Evolutionary conservation across 331 rosid species (phyloP).

Genomic region (Cydonia oblonga): DNA sequence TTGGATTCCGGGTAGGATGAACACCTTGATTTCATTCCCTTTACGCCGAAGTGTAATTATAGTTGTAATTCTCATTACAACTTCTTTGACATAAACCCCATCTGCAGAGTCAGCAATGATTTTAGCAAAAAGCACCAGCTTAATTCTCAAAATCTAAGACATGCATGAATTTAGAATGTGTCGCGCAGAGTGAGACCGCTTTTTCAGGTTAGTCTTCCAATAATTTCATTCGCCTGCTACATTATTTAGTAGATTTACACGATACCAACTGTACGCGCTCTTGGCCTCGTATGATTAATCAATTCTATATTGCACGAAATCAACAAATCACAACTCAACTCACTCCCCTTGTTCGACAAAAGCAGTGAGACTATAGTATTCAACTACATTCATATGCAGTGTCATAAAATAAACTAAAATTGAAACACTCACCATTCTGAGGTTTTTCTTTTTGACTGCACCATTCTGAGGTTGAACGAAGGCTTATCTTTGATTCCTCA

Average conservation of each 20-base stretch:
- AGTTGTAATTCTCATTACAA: no score
- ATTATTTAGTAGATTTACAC: not conserved
- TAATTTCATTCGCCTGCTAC: not conserved
- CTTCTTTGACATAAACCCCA: not conserved
- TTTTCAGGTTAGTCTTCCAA: no score
- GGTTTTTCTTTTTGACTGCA: no score
- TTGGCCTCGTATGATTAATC: not conserved
- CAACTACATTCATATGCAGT: not conserved
- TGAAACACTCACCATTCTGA: slow-evolving; percentile 67
- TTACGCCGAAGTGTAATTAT: no score
- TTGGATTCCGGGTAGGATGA: no score
- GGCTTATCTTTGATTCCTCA: slow-evolving; percentile 64
- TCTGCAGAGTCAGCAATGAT: not conserved
- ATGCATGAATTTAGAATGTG: not conserved
- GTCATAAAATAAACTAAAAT: not conserved
- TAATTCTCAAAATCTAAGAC: not conserved
- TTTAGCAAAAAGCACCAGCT: not conserved
- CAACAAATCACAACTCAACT: no score
- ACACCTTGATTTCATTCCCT: not conserved
- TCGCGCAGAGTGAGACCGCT: no score
- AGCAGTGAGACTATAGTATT: not conserved
- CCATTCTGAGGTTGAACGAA: slow-evolving; percentile 54
- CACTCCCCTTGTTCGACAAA: not conserved
- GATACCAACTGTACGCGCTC: not conserved
- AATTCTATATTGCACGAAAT: not conserved